These are phyloP conservation scores for Dryas octopetala DNA, from an alignment of 306 rosid species.

Conservation along the genomic window DNA sequence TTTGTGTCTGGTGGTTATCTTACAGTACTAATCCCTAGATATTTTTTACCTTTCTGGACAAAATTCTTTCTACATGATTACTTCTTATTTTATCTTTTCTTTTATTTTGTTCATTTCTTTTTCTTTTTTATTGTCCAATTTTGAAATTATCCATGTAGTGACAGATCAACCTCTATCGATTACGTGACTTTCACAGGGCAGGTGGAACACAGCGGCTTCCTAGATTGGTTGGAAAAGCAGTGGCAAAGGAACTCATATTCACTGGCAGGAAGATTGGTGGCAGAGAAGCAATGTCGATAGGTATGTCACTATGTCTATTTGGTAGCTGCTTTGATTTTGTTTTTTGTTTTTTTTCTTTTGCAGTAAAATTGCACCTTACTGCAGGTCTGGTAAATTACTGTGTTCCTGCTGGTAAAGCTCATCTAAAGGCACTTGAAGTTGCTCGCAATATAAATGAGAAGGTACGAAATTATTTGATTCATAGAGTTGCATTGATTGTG, in stretches of 20 bases:
- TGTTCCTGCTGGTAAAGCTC: slow-evolving; percentile 79
- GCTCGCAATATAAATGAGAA: slow-evolving; percentile 75
- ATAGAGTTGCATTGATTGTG: not conserved
- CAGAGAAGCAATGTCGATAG: slow-evolving; percentile 72
- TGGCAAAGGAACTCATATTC: slow-evolving; percentile 81
- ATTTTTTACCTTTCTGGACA: not conserved
- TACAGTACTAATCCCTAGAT: not conserved
- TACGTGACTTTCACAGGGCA: slow-evolving; percentile 59
- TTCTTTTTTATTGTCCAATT: not conserved
- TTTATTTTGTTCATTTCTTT: not conserved
- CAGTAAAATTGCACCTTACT: slow-evolving; percentile 8
- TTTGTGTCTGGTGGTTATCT: too few species aligned
- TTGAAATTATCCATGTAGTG: not conserved
- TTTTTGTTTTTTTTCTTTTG: not conserved
- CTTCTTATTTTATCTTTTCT: not conserved
- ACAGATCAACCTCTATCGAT: slow-evolving; percentile 27
- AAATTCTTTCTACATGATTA: not conserved
- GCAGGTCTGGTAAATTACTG: slow-evolving; percentile 88
- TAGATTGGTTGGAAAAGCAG: slow-evolving; percentile 77
- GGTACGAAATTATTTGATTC: slow-evolving; percentile 38
- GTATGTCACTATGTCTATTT: slow-evolving; percentile 34
- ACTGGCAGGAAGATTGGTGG: slow-evolving; percentile 76
- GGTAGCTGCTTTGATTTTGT: not conserved
- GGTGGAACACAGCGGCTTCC: slow-evolving; percentile 94
- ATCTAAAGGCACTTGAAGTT: slow-evolving; percentile 69